Conservation (phyloP, 1,284 basidiomycete genomes). For the Puccinia coronata region DNA sequence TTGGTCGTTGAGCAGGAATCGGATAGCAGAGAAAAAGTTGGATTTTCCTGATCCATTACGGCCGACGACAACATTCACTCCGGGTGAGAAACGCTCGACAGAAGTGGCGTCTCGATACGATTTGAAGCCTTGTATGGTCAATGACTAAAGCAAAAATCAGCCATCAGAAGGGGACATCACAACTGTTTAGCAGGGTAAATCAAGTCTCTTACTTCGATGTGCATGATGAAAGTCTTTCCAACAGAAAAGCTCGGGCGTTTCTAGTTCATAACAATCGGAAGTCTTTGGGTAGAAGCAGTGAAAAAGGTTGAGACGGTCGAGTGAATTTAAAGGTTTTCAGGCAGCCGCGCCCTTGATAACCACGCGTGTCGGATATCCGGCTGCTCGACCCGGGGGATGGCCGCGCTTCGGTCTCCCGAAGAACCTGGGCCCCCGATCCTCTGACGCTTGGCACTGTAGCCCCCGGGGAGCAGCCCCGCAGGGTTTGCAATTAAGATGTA, state of each 20-base stretch:
- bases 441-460: no score
- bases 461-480: no score
- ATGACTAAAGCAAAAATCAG: slow-evolving; percentile 64
- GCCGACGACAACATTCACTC: slow-evolving; percentile 59
- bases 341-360: neutral
- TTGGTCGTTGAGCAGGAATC: slow-evolving; percentile 59
- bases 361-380: neutral
- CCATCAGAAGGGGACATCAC: neutral
- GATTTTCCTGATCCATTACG: slow-evolving; percentile 59
- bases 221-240: neutral
- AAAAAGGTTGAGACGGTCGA: no score
- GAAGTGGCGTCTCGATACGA: slow-evolving; percentile 72
- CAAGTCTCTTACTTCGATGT: slow-evolving; percentile 18
- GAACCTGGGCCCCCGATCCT: neutral
- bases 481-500: no score
- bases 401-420: neutral
- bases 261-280: neutral
- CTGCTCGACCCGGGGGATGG: neutral
- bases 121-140: slow-evolving; percentile 96
- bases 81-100: slow-evolving; percentile 64
- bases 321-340: neutral
- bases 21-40: slow-evolving; percentile 58
- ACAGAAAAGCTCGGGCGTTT: neutral
- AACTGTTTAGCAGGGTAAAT: neutral
- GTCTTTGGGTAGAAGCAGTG: no score